Percentiles rank a stretch among this genome's conserved stretches.
Evolutionary conservation across 331 rosid species (phyloP).

Genomic region (Dryas integrifolia): DNA sequence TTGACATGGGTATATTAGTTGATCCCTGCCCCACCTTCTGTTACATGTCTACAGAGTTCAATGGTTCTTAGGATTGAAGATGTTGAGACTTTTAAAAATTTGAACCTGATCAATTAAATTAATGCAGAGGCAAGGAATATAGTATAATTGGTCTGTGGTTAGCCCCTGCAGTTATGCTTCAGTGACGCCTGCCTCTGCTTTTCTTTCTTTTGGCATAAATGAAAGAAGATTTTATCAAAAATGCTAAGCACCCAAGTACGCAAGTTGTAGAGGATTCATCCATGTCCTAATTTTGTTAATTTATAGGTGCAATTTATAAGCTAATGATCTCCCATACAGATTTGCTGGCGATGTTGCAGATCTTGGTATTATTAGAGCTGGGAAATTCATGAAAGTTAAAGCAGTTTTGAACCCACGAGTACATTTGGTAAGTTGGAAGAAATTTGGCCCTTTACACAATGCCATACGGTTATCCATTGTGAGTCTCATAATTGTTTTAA

Average conservation of each 20-base stretch:
- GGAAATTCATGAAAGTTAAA: slow-evolving; percentile 55
- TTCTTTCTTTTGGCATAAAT: background rate
- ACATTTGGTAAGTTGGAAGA: slow-evolving; percentile 61
- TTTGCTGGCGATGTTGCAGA: slow-evolving; percentile 88
- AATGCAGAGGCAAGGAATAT: too few species aligned
- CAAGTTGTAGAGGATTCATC: background rate
- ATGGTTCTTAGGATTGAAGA: too few species aligned
- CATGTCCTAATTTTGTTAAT: background rate
- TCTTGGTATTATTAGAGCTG: slow-evolving; percentile 83
- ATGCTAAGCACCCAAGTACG: background rate
- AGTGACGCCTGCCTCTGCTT: background rate
- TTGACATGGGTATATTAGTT: too few species aligned
- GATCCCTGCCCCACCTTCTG: too few species aligned
- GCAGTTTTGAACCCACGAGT: slow-evolving; percentile 74
- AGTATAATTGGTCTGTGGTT: background rate
- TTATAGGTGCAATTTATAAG: background rate
- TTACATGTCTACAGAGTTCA: too few species aligned
- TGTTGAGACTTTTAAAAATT: too few species aligned
- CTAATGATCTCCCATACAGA: slow-evolving; percentile 50
- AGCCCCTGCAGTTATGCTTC: background rate
- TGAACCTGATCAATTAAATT: too few species aligned
- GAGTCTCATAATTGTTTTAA: slow-evolving; percentile 5
- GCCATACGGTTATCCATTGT: slow-evolving; percentile 1
- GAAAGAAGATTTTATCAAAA: background rate
- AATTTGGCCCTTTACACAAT: background rate